Base-by-base conservation (phyloP, 192 early-diverging fungal genomes). In the Mortierella antarctica region DNA sequence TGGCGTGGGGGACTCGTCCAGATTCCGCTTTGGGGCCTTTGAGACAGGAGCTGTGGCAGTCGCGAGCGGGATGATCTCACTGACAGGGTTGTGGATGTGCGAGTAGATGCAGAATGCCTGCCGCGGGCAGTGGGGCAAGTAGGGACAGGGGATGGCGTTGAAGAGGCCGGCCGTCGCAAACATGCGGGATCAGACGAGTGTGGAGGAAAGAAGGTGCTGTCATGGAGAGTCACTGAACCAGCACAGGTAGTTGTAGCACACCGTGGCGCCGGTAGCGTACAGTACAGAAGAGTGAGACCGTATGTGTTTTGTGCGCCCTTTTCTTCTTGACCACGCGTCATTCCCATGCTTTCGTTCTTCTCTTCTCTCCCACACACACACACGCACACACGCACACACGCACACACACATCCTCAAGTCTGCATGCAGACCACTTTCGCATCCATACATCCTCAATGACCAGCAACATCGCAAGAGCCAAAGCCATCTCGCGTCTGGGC, bases 401-500 rank as follows among this genome's bases (percentile, higher is more conserved):
- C 50, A 11, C 13, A 1, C 50, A 15, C 23, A 12, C 54, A 21
- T 20, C 54, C 23, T 18, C 23, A 18, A 55, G n/a, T n/a, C 15
- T 54, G 23, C 13, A 21, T 52, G 4, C 46, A 12, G 42, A 31
- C 10, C 23, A 23, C 8, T 60, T 15, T 9, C 62, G 52, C 40
- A 39, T 17, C 18, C 39, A 13, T 14, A 9, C 52, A 14, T 54
- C 55, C 23, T 18, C 51, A 51, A 39, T 62, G 49, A 68, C 56
- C 51, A 71, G 66, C 90, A 31, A 31, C 31, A 2, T 31, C 83
- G 89, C 92, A 91, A 85, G 90, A 87, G 86, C 93, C 85, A 55
- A 92, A 90, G 88, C 90, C 88, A 92, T 84, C 61, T 81, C 83
- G 18, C 77, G 78, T 12, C 42, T 82, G 15, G 83, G 76, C 11